A percentile compares a stretch with the other conserved stretches of the same genome.
Conservation (phyloP, 345 rosid genomes). For the Microcos paniculata region DNA sequence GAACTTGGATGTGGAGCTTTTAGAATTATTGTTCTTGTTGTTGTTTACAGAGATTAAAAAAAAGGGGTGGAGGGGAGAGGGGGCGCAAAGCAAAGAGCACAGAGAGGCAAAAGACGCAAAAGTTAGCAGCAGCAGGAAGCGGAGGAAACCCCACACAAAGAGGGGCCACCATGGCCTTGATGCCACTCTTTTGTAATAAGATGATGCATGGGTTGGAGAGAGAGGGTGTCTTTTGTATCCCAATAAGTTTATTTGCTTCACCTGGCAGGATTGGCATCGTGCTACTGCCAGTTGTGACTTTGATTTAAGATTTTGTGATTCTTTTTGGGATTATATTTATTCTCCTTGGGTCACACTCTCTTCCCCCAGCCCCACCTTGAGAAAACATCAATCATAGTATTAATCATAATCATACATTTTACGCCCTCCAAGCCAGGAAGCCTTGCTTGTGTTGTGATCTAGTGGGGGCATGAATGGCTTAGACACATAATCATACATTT, state of each 20-base stretch:
- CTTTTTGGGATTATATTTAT: not conserved
- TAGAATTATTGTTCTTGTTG: not conserved
- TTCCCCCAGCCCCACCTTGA: not conserved
- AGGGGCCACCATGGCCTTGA: constrained; percentile 1
- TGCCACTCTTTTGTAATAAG: not conserved
- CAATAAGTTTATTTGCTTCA: not conserved
- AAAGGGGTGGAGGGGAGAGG: not conserved
- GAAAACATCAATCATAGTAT: not conserved
- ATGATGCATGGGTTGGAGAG: not conserved
- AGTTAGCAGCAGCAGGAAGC: not conserved
- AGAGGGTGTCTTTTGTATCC: not conserved
- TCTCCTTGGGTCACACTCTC: not conserved
- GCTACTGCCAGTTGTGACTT: not conserved
- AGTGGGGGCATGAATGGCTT: too few species aligned
- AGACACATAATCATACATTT: too few species aligned
- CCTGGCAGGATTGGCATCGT: not conserved
- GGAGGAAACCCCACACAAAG: not conserved
- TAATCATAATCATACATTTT: not conserved
- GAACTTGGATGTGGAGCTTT: not conserved
- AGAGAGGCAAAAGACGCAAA: not conserved
- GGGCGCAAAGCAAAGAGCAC: not conserved
- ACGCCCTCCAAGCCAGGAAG: too few species aligned
- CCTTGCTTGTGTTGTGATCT: too few species aligned
- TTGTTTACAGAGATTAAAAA: constrained; percentile 8
- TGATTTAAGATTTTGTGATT: not conserved